Conservation (phyloP, 345 rosid species). For the Firmiana major region DNA sequence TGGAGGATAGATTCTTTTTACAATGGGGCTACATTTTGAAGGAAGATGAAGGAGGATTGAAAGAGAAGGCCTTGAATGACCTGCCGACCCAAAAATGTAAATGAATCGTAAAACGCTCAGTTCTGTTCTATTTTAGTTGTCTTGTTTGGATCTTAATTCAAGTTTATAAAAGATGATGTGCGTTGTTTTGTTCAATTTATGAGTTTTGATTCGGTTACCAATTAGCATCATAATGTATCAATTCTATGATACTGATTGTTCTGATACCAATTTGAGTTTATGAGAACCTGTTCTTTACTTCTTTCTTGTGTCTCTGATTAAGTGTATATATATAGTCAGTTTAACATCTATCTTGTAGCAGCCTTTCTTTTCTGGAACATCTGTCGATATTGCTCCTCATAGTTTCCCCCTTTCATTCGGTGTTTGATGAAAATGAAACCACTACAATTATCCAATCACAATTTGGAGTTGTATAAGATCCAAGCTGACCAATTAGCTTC, state of each 20-base stretch:
- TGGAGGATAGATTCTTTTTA: constrained; percentile 23
- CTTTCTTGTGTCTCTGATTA: not conserved
- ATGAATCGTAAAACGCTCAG: constrained; percentile 28
- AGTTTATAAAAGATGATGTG: constrained; percentile 8
- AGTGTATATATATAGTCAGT: not conserved
- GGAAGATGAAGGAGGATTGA: constrained; percentile 20
- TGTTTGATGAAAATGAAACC: not conserved
- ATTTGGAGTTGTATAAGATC: not conserved
- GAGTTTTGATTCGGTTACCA: not conserved
- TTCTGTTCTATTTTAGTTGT: constrained; percentile 15
- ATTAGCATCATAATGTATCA: not conserved
- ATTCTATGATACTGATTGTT: constrained; percentile 1
- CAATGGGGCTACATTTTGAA: constrained; percentile 7
- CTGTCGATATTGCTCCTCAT: not conserved
- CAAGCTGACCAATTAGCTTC: too few species aligned
- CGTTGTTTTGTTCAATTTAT: constrained; percentile 6
- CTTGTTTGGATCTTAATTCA: constrained; percentile 12
- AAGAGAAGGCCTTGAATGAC: constrained; percentile 10
- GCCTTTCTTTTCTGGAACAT: not conserved
- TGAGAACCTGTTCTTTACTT: not conserved
- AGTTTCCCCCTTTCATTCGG: not conserved
- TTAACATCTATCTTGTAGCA: not conserved
- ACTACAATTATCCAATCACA: not conserved
- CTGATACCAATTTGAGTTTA: not conserved
- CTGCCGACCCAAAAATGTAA: constrained; percentile 34